phyloP scores from a whole-genome alignment of 306 rosid genomes.

The Quercus aquifolioides region DNA sequence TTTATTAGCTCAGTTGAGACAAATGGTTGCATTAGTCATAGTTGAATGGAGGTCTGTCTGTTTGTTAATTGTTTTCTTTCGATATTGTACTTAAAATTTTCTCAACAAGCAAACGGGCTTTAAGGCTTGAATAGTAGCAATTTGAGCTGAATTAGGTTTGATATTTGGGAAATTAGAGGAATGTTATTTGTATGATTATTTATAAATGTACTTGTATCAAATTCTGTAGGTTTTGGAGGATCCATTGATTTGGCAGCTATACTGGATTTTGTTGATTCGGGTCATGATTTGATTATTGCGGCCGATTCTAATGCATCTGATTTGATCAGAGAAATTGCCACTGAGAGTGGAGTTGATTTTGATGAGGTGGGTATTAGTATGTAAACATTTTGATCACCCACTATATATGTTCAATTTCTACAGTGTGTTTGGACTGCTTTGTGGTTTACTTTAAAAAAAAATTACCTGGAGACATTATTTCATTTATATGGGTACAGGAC shows the following conservation, averaged over 20 bases:
- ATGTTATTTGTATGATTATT: not conserved
- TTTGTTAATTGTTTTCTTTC: no score
- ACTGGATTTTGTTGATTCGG: constrained; percentile 91
- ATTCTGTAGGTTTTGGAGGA: constrained; percentile 82
- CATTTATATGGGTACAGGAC: constrained; percentile 43
- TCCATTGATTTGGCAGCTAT: constrained; percentile 74
- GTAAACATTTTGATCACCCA: no score
- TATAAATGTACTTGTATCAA: not conserved
- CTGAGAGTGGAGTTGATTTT: constrained; percentile 89
- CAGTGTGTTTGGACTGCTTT: not conserved
- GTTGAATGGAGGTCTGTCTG: no score
- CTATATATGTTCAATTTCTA: not conserved
- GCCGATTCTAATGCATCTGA: constrained; percentile 84
- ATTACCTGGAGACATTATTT: no score
- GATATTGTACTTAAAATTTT: no score
- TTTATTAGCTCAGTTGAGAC: not conserved
- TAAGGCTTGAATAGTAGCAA: no score
- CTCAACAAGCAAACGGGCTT: no score
- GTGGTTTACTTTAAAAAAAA: not conserved
- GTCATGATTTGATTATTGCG: constrained; percentile 84
- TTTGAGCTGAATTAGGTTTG: no score
- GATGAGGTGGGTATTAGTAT: constrained; percentile 67
- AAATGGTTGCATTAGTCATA: no score
- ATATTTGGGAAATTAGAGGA: not conserved
- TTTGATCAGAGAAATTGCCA: constrained; percentile 74